Evolutionary conservation across 225 moss, liverwort and hornwort genomes (phyloP).

Genomic region (Takakia lepidozioides): DNA sequence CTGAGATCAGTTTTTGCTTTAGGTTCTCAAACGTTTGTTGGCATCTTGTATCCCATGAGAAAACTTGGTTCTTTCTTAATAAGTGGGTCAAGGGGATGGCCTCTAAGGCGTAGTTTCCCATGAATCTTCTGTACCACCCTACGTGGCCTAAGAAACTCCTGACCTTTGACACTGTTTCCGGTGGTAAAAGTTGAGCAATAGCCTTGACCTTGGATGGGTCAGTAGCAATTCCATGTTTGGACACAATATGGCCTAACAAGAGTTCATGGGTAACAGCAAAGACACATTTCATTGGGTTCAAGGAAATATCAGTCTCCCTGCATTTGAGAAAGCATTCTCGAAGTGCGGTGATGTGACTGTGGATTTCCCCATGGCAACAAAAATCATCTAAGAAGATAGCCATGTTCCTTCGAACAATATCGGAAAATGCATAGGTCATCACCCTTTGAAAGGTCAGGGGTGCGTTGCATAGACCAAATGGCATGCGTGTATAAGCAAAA

Average conservation of each 20-base stretch:
- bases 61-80: neutral
- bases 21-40: neutral
- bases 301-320: neutral
- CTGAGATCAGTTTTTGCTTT: neutral
- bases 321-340: neutral
- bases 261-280: neutral
- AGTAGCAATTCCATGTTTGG: neutral
- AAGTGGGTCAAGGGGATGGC: neutral
- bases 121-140: neutral
- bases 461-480: neutral
- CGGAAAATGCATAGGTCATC: constrained; percentile 3
- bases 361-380: neutral
- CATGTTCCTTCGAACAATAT: neutral
- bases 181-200: neutral
- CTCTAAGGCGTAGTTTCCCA: neutral
- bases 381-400: constrained; percentile 4
- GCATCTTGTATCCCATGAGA: neutral
- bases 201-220: neutral
- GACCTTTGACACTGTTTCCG: neutral
- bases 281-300: too few species aligned
- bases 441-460: neutral
- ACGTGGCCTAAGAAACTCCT: neutral
- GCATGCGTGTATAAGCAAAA: constrained; percentile 5
- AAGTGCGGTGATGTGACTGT: neutral
- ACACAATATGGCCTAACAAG: neutral